These are phyloP conservation scores for Capronia americana DNA, from an alignment of 2,329 filamentous ascomycete genomes.

Conservation along the genomic window DNA sequence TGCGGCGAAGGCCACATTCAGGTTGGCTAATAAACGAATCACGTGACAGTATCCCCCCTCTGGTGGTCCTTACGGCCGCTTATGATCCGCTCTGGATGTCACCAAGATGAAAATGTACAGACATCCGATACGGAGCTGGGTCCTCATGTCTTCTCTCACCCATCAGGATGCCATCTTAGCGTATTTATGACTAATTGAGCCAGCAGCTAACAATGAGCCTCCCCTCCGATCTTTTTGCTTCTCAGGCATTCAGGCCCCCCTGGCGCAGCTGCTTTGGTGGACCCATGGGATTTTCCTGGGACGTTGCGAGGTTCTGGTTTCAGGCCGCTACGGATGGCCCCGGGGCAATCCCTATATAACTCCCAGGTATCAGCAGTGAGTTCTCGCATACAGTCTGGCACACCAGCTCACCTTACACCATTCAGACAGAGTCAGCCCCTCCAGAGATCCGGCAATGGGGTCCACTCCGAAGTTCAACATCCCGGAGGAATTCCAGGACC, in stretches of 20 bases:
- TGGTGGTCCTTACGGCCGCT: neutral
- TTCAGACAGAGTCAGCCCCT: neutral
- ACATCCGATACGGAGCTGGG: neutral
- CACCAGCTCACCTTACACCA: neutral
- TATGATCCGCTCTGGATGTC: neutral
- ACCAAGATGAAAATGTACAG: neutral
- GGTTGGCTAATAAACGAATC: neutral
- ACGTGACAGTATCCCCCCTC: neutral
- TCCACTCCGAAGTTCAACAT: constrained; percentile 32
- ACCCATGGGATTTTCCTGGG: neutral
- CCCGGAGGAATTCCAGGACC: constrained; percentile 25
- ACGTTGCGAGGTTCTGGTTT: neutral
- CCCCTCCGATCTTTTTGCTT: neutral
- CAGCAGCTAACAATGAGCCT: neutral
- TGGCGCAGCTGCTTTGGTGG: neutral
- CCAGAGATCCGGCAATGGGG: constrained; percentile 11
- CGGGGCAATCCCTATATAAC: neutral
- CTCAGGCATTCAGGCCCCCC: neutral
- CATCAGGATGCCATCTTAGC: neutral
- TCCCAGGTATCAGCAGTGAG: neutral
- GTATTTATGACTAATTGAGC: neutral
- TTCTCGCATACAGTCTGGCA: neutral
- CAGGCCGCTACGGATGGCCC: neutral
- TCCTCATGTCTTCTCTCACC: neutral
- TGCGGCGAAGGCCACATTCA: neutral